Base-by-base conservation (phyloP, 169 alveolate species). In the Plasmodium blacklocki region DNA sequence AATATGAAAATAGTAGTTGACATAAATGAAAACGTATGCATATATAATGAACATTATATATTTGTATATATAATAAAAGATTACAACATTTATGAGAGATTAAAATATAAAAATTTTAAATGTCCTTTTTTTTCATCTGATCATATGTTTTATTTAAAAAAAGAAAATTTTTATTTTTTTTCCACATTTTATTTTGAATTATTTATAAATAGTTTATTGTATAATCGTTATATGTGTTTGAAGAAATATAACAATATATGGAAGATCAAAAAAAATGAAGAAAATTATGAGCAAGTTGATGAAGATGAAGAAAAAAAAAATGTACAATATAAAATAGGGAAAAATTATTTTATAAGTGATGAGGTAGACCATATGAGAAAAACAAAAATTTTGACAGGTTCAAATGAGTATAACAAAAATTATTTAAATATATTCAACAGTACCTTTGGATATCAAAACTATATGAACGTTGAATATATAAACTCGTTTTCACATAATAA, bases 21-120 rank as follows among this genome's bases (percentile, higher is more conserved):
- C 23, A 66, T 49, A 21, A 45, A 66, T 49, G 14, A 64, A 39
- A 78, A 23, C 11, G 21, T 66, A 49, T 78, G 76, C 39, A 32
- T 78, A 64, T 78, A 47, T 47, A 78, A 78, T 58, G 52, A 70
- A 21, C 70, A 78, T 39, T 50, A 78, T n/a, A 18, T 78, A 45
- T 63, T 78, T 54, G 43, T 18, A 19, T 59, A 78, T 15, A n/a
- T 78, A 32, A 12, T 78, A 59, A 78, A 59, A 64, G 54, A 78
- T 78, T 58, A 59, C 23, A n/a, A 64, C 70, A 68, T 66, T 29
- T 66, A 78, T 71, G 89, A 78, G 54, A 78, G 60, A 68, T 32
- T 78, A 56, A 78, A 58, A 39, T 64, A 21, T 54, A 70, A 78
- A 43, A 52, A 47, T 8, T 58, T 64, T 43, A 64, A 19, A 9